Evolutionary conservation across 1,284 basidiomycete species (phyloP).

Genomic region (Xerocomus minutiporus): DNA sequence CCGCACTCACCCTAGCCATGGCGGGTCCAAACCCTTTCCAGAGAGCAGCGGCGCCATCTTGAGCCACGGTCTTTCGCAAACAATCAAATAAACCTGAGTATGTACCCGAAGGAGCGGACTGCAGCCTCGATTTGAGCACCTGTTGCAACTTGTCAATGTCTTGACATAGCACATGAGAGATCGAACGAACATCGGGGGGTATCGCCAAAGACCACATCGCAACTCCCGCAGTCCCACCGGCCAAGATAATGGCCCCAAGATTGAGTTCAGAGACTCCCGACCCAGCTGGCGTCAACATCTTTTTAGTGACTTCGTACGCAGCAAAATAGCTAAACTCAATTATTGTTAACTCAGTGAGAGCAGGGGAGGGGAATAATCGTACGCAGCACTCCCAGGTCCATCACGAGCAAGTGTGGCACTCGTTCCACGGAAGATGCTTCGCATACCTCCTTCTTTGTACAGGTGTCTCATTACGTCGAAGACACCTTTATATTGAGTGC

Average conservation of each 20-base stretch:
- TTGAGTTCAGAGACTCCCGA: constrained; percentile 78
- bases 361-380: constrained; percentile 29
- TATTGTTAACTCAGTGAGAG: constrained; percentile 1
- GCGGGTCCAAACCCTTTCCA: constrained; percentile 99
- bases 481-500: constrained; percentile 85
- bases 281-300: constrained; percentile 73
- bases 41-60: constrained; percentile 83
- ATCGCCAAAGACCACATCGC: constrained; percentile 98
- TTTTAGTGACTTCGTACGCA: constrained; percentile 94
- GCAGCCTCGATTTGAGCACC: constrained; percentile 95
- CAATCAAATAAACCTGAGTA: constrained; percentile 96
- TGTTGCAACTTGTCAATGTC: constrained; percentile 34
- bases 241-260: constrained; percentile 83
- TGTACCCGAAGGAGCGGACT: constrained; percentile 95
- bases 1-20: constrained; percentile 75
- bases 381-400: constrained; percentile 96
- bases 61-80: constrained; percentile 86
- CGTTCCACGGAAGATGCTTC: constrained; percentile 91
- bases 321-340: constrained; percentile 78
- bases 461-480: constrained; percentile 88
- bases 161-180: neutral
- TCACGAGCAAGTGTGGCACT: constrained; percentile 90
- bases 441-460: constrained; percentile 91
- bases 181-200: constrained; percentile 78
- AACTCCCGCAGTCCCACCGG: constrained; percentile 93